A percentile compares a stretch with the other conserved stretches of the same genome.
Conservation (phyloP, 257 asterid species). For the Nemophila menziesii region DNA sequence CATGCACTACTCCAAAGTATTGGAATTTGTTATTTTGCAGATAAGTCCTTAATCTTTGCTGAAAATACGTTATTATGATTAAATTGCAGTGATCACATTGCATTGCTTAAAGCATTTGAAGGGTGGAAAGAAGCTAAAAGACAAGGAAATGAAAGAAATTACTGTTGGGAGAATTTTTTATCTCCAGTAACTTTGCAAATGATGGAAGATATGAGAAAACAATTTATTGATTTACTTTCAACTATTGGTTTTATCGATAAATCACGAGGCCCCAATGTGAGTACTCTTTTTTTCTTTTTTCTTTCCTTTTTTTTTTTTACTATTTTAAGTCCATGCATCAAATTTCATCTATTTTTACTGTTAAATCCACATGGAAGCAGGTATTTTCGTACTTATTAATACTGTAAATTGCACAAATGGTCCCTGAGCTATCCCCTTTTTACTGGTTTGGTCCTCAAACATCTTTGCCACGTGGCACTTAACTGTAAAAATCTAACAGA, state of each 20-base stretch:
- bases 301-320: too few species aligned
- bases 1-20: too few species aligned
- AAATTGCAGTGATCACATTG: constrained; percentile 72
- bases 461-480: too few species aligned
- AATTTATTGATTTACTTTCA: constrained; percentile 72
- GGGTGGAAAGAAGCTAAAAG: constrained; percentile 85
- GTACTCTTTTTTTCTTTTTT: too few species aligned
- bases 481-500: too few species aligned
- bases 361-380: too few species aligned
- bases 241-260: constrained; percentile 79
- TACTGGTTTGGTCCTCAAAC: too few species aligned
- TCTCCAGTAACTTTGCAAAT: constrained; percentile 76
- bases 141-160: constrained; percentile 41
- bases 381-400: too few species aligned
- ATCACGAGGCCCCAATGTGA: constrained; percentile 53
- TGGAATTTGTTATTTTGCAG: too few species aligned
- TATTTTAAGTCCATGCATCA: background rate
- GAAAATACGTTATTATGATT: background rate
- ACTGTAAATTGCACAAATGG: background rate
- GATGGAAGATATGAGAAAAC: constrained; percentile 86
- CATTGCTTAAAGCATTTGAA: constrained; percentile 87
- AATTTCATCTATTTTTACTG: too few species aligned
- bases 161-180: constrained; percentile 85
- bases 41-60: background rate
- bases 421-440: too few species aligned